Conservation (phyloP, 2,329 filamentous ascomycete species). For the Fusarium succisae region DNA sequence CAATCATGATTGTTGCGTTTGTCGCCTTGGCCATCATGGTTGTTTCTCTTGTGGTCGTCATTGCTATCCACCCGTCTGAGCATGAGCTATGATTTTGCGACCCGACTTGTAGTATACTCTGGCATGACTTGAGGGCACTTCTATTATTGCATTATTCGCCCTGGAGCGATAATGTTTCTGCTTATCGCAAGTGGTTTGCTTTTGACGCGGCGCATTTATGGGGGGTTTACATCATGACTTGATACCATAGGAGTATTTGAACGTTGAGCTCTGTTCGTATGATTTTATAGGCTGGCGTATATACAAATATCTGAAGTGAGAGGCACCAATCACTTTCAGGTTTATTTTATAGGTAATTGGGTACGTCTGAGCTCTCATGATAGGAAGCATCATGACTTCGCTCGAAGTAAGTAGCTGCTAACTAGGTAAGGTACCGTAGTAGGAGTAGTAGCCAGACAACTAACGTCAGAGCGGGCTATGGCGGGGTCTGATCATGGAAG, state of each 20-base stretch:
- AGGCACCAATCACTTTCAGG: background rate
- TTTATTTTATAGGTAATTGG: background rate
- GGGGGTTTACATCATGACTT: conserved; percentile 28
- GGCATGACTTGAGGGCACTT: background rate
- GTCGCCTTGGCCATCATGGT: conserved; percentile 72
- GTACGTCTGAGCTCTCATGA: conserved; percentile 2
- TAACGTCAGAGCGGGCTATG: conserved; percentile 24
- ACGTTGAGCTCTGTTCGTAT: background rate
- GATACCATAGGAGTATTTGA: conserved; percentile 15
- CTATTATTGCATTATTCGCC: background rate
- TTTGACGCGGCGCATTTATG: conserved; percentile 11
- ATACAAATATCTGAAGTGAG: background rate
- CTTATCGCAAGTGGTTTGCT: background rate
- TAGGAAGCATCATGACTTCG: conserved; percentile 4
- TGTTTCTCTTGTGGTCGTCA: conserved; percentile 66
- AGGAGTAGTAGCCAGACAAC: background rate
- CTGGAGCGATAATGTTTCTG: background rate
- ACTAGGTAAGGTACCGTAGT: background rate
- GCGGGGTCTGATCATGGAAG: conserved; percentile 33
- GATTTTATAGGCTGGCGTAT: background rate
- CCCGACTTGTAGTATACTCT: background rate
- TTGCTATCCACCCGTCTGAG: conserved; percentile 60
- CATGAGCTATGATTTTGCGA: conserved; percentile 21
- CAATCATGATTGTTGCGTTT: conserved; percentile 73
- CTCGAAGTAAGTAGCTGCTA: background rate